Conservation (phyloP, 768 basidiomycete species). For the Kwoniella europaea region DNA sequence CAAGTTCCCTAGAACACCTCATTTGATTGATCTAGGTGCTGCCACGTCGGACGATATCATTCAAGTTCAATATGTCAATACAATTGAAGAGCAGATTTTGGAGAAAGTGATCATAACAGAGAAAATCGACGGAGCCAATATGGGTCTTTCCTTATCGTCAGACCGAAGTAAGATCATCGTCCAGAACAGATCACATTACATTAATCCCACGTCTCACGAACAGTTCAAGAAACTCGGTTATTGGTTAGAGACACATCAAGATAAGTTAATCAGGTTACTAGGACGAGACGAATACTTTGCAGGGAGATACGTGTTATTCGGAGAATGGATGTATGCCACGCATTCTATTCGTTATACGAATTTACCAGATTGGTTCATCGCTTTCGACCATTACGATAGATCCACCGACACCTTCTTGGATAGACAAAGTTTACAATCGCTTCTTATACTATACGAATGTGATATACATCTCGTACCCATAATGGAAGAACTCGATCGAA, state of each 20-base stretch:
- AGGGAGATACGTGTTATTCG: background rate
- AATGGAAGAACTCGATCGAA: background rate
- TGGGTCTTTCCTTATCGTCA: background rate
- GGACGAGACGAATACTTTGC: background rate
- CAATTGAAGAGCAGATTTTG: too few species aligned
- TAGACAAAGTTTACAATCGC: background rate
- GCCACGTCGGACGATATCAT: constrained; percentile 3
- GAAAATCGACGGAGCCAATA: constrained; percentile 4
- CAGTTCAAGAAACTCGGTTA: background rate
- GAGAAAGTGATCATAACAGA: constrained; percentile 1
- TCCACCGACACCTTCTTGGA: background rate
- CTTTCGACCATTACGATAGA: background rate
- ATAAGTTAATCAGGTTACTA: background rate
- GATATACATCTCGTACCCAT: background rate
- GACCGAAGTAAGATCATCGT: constrained; percentile 1
- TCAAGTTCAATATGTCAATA: too few species aligned
- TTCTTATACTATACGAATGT: background rate
- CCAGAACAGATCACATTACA: constrained; percentile 1
- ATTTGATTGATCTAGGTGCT: constrained; percentile 2
- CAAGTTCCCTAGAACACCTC: constrained; percentile 7
- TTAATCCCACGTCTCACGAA: background rate
- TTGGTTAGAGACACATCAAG: background rate
- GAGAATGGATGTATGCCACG: constrained; percentile 3
- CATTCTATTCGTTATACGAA: background rate
- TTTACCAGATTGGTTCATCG: constrained; percentile 4